phyloP scores from a whole-genome alignment of 2,329 filamentous ascomycete species.

The Pseudopyricularia javanii region DNA sequence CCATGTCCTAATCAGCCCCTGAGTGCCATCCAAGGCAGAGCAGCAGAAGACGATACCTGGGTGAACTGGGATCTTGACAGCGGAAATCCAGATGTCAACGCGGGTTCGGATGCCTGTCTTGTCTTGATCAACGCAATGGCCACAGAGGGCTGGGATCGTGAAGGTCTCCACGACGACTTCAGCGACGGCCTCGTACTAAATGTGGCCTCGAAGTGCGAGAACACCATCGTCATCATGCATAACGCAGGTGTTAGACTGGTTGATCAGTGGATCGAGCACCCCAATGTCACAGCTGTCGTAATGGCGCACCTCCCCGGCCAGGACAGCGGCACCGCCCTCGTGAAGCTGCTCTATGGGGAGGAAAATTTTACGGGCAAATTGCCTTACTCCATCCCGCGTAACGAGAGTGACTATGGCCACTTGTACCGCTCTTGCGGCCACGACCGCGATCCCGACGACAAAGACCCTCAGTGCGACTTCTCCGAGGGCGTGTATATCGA shows the following conservation, averaged over 20 bases:
- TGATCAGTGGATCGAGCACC: slow-evolving; percentile 48
- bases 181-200: slow-evolving; percentile 44
- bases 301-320: slow-evolving; percentile 55
- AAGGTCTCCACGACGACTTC: slow-evolving; percentile 52
- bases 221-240: slow-evolving; percentile 53
- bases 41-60: slow-evolving; percentile 39
- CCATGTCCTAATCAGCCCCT: slow-evolving; percentile 7
- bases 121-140: slow-evolving; percentile 58
- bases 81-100: slow-evolving; percentile 32
- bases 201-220: slow-evolving; percentile 46
- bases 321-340: slow-evolving; percentile 43
- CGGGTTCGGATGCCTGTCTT: slow-evolving; percentile 49
- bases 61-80: slow-evolving; percentile 45
- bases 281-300: slow-evolving; percentile 51
- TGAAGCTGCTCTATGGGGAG: slow-evolving; percentile 44
- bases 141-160: slow-evolving; percentile 57
- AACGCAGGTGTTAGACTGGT: slow-evolving; percentile 50
- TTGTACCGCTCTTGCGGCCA: slow-evolving; percentile 19
- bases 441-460: slow-evolving; percentile 33
- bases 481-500: slow-evolving; percentile 38
- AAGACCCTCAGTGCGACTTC: slow-evolving; percentile 40
- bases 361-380: slow-evolving; percentile 44
- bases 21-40: slow-evolving; percentile 23
- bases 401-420: slow-evolving; percentile 40
- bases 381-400: slow-evolving; percentile 48